Conservation (phyloP, 768 basidiomycete species). For the Kwoniella newhampshirensis region DNA sequence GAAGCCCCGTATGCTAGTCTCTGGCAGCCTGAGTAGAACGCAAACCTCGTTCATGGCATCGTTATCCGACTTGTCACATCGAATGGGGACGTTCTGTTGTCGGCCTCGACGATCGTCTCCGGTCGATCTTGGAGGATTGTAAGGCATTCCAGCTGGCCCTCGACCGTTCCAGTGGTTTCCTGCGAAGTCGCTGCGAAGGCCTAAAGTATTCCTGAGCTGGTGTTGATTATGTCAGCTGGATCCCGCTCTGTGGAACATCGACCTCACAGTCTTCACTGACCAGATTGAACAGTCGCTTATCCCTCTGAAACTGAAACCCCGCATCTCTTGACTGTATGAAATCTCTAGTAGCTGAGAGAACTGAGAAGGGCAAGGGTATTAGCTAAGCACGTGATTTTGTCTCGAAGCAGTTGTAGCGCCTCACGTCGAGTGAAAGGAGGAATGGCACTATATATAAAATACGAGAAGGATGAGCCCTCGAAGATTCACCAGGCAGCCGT, state of each 20-base stretch:
- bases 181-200: constrained; percentile 16
- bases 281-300: constrained; percentile 33
- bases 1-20: constrained; percentile 36
- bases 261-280: constrained; percentile 13
- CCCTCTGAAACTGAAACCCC: constrained; percentile 27
- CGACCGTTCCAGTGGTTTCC: constrained; percentile 33
- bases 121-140: constrained; percentile 10
- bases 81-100: not conserved
- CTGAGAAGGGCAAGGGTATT: constrained; percentile 11
- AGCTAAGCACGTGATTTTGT: too few species aligned
- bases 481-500: too few species aligned
- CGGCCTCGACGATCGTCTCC: not conserved
- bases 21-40: constrained; percentile 27
- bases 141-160: constrained; percentile 15
- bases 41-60: constrained; percentile 28
- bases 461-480: too few species aligned
- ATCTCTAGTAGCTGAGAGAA: constrained; percentile 34
- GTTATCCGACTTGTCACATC: not conserved
- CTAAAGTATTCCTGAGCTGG: constrained; percentile 30
- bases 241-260: not conserved
- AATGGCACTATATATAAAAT: constrained; percentile 22
- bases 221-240: not conserved
- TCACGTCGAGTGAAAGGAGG: constrained; percentile 39
- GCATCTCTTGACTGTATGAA: constrained; percentile 36
- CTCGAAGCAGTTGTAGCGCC: not conserved